Conservation (phyloP, 768 basidiomycete genomes). For the Trametes meyenii region DNA sequence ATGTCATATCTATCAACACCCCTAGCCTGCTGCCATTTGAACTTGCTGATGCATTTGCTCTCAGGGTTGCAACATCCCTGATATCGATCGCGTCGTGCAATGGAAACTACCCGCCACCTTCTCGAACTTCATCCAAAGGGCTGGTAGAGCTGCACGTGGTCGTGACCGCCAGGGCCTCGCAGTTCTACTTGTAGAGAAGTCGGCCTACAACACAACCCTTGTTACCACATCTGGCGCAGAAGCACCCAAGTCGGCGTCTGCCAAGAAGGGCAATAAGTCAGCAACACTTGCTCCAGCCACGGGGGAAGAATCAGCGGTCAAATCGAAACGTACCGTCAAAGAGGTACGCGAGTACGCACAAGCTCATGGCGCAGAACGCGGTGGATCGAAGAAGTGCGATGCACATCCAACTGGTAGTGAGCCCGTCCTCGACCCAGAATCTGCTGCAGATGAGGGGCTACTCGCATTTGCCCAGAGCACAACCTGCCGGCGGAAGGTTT, state of each 20-base stretch:
- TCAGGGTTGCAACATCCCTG: slow-evolving; percentile 28
- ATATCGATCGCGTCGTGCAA: slow-evolving; percentile 42
- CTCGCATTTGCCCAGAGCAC: slow-evolving; percentile 5
- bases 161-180: slow-evolving; percentile 6
- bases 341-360: background rate
- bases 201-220: slow-evolving; percentile 7
- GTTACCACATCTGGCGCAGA: slow-evolving; percentile 28
- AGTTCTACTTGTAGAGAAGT: slow-evolving; percentile 9
- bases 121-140: slow-evolving; percentile 38
- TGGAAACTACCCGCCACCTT: slow-evolving; percentile 39
- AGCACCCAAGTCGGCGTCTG: background rate
- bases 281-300: background rate
- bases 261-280: background rate
- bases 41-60: background rate
- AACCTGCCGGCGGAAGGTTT: background rate
- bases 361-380: background rate
- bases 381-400: background rate
- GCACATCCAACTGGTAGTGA: background rate
- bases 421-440: background rate
- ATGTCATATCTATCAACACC: slow-evolving; percentile 4
- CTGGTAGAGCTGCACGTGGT: slow-evolving; percentile 37
- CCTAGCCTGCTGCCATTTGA: too few relatives aligned
- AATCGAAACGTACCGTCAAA: background rate
- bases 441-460: slow-evolving; percentile 6
- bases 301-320: background rate